A percentile compares a stretch with the other conserved stretches of the same genome.
Conservation (phyloP, 1,284 basidiomycete species). For the Cryptococcus maquisensis region DNA sequence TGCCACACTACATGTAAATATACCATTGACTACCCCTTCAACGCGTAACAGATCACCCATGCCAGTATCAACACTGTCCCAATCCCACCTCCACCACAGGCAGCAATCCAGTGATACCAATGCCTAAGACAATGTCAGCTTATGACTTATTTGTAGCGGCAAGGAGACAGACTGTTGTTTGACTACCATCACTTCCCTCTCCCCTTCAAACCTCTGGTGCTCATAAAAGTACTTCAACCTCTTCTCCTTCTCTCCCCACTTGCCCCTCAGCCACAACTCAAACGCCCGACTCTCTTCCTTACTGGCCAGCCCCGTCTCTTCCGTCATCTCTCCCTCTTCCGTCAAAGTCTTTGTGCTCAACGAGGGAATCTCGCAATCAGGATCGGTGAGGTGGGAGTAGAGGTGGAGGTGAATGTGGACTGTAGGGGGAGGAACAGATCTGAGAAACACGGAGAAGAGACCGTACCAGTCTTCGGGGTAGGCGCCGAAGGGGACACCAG, state of each 20-base stretch:
- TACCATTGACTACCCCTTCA: background rate
- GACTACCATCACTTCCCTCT: slow-evolving; percentile 25
- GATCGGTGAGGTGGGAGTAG: slow-evolving; percentile 56
- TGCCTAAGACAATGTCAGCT: slow-evolving; percentile 16
- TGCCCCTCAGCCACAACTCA: slow-evolving; percentile 71
- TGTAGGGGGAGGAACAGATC: slow-evolving; percentile 73
- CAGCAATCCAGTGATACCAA: slow-evolving; percentile 34
- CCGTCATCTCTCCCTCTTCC: slow-evolving; percentile 10
- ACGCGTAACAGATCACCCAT: slow-evolving; percentile 6
- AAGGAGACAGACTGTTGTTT: slow-evolving; percentile 34
- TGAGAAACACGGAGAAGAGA: slow-evolving; percentile 79
- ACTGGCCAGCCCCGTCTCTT: slow-evolving; percentile 50
- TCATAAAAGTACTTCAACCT: slow-evolving; percentile 62
- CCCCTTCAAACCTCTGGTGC: slow-evolving; percentile 24
- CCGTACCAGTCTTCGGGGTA: slow-evolving; percentile 55
- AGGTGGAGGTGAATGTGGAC: slow-evolving; percentile 81
- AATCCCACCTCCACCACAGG: slow-evolving; percentile 36
- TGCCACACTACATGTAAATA: background rate
- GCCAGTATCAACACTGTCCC: slow-evolving; percentile 17
- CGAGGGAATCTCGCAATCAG: slow-evolving; percentile 24
- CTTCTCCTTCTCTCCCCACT: slow-evolving; percentile 82
- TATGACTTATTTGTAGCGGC: background rate
- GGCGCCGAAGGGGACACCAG: slow-evolving; percentile 58
- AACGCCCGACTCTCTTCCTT: slow-evolving; percentile 66
- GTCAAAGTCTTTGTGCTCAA: slow-evolving; percentile 10